These are phyloP conservation scores for Cyanidium caldarium DNA, from an alignment of 23 red algal genomes.

Conservation along the genomic window DNA sequence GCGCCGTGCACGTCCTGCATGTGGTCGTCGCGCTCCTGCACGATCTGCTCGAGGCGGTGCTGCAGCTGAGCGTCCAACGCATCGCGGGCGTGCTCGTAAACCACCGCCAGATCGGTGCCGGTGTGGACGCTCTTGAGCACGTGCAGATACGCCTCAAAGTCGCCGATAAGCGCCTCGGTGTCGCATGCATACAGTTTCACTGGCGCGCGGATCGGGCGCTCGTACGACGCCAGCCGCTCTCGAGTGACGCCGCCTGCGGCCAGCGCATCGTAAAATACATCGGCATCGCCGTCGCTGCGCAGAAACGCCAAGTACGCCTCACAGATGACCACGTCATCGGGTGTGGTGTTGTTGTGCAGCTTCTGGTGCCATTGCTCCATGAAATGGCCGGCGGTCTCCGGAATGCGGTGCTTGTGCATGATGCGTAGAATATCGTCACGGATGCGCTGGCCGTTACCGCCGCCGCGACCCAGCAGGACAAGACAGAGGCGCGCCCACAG, in stretches of 20 bases:
- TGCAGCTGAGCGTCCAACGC: constrained; percentile 47
- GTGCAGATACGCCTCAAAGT: constrained; percentile 39
- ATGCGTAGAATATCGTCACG: constrained; percentile 86
- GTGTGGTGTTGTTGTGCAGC: constrained; percentile 78
- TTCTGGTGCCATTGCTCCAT: constrained; percentile 99
- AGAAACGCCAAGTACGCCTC: constrained; percentile 54
- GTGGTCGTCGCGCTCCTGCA: neutral
- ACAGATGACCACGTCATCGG: constrained; percentile 81
- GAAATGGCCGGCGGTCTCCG: constrained; percentile 19
- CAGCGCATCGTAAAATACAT: constrained; percentile 33
- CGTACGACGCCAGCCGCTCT: constrained; percentile 73
- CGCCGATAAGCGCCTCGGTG: constrained; percentile 21
- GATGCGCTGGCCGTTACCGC: constrained; percentile 73
- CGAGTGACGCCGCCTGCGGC: constrained; percentile 32
- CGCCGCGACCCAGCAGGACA: constrained; percentile 64
- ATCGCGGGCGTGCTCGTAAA: constrained; percentile 24
- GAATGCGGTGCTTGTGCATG: constrained; percentile 31
- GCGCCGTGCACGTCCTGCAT: neutral
- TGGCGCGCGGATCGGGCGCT: constrained; percentile 42
- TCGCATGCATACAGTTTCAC: neutral
- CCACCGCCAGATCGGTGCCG: constrained; percentile 65
- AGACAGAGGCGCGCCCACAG: constrained; percentile 43
- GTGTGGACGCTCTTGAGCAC: constrained; percentile 62
- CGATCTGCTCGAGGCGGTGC: constrained; percentile 2
- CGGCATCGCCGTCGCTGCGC: constrained; percentile 26